Base-by-base conservation (phyloP, 129 eudicot species). In the Smallanthus sonchifolius region DNA sequence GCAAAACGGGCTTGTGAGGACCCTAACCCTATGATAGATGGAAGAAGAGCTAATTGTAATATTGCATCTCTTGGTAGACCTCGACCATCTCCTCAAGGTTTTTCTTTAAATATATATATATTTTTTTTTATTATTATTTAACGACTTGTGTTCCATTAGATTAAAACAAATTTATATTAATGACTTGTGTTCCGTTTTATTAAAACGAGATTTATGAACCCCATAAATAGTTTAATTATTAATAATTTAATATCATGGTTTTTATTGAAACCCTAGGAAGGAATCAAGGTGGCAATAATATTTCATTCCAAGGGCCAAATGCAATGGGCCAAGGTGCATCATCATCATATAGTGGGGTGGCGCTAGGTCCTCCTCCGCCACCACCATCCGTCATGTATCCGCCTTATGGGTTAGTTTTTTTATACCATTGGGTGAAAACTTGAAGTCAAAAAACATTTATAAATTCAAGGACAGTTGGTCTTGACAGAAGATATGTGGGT, bases 31-130 rank as follows among this genome's bases (percentile, higher is more conserved):
- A 80, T 88, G 73, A 90, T 94, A 43, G 98, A 90, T 80, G 97
- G 97, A 2, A 81, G 98, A 82, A 83, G 92, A 73, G 97, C 98
- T 17, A 94, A 94, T 40, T 94, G 98, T 65, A 94, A 94, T 72
- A 88, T 94, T 57, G 98, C 98, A 42, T 88, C 97, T 10, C 75
- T 88, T 16, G 98, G 98, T 35, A 85, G 96, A 28, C 98, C 96
- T 48, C 78, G 89, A 62, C 87, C 95, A 10, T 85, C 96, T 0
- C 86, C 94, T 65, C 83, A 85, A 92, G 96, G 96, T 87, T 15
- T 37, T 5, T 72, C n/a, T n/a, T 40, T 24, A 28, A 67, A 47
- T 16, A 6, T 52, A 3, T 52, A 2, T 52, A 6, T 16, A 16
- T 16, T 51, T 51, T 51, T n/a, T 5, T 16, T 15, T 32, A 57